phyloP scores from a whole-genome alignment of 495 filamentous ascomycete species.

The Aspergillus affinis region DNA sequence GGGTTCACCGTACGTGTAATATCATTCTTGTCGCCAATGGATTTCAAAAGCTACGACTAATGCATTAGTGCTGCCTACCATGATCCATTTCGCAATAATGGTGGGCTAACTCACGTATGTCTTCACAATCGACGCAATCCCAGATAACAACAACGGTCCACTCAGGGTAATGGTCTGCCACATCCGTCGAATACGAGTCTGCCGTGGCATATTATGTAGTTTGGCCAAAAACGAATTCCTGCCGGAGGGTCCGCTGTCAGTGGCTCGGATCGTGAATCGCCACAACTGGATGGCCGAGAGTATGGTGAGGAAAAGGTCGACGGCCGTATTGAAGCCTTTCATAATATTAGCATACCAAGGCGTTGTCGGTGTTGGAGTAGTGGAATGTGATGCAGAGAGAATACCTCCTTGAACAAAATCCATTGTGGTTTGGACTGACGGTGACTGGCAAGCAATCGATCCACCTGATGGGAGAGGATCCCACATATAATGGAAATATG shows the following conservation, averaged over 20 bases:
- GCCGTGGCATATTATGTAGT: conserved; percentile 31
- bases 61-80: no score
- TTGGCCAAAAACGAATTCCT: conserved; percentile 28
- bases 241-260: conserved; percentile 26
- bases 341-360: neutral
- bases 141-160: conserved; percentile 33
- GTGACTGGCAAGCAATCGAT: neutral
- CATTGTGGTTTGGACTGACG: neutral
- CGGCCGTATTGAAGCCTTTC: neutral
- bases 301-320: conserved; percentile 1
- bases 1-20: neutral
- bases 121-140: conserved; percentile 37
- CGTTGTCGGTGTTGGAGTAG: neutral
- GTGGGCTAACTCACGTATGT: conserved; percentile 29
- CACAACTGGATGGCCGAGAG: conserved; percentile 1
- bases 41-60: neutral
- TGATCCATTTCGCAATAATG: no score
- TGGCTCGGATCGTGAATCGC: conserved; percentile 19
- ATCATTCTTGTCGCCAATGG: neutral
- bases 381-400: neutral
- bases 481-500: neutral
- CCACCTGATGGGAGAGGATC: neutral
- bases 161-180: conserved; percentile 34
- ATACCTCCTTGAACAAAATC: neutral
- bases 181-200: conserved; percentile 32